phyloP scores from a whole-genome alignment of 2,329 filamentous ascomycete species.

The Sarocladium brachiariae region DNA sequence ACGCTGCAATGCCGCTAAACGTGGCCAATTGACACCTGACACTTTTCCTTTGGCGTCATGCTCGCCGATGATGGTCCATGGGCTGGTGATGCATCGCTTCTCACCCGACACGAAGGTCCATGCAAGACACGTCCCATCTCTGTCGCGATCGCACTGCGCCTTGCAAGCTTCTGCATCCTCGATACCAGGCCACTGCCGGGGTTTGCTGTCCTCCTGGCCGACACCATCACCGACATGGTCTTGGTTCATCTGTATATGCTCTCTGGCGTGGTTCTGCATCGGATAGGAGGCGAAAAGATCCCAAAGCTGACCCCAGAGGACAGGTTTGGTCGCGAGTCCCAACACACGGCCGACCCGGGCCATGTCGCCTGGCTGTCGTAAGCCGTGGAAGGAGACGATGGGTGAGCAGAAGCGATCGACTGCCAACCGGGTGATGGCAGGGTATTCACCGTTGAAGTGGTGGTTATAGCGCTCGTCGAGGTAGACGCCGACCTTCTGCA shows the following conservation, averaged over 20 bases:
- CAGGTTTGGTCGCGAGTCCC: conserved; percentile 27
- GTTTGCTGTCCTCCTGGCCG: conserved; percentile 30
- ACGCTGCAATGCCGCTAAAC: conserved; percentile 20
- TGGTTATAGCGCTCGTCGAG: conserved; percentile 47
- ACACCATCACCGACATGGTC: conserved; percentile 46
- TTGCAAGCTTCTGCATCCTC: conserved; percentile 35
- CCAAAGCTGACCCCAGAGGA: conserved; percentile 46
- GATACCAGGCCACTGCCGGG: conserved; percentile 30
- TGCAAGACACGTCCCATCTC: conserved; percentile 36
- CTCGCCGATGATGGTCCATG: conserved; percentile 42
- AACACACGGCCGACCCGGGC: conserved; percentile 35
- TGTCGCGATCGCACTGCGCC: conserved; percentile 31
- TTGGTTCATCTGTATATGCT: conserved; percentile 29
- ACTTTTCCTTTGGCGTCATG: conserved; percentile 18
- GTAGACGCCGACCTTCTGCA: conserved; percentile 47
- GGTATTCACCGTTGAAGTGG: conserved; percentile 50
- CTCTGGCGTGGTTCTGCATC: conserved; percentile 29
- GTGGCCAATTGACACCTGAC: conserved; percentile 27
- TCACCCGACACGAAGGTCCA: conserved; percentile 41
- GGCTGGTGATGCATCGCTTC: conserved; percentile 36
- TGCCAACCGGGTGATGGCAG: conserved; percentile 40
- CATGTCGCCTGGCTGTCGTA: conserved; percentile 40
- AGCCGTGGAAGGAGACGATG: conserved; percentile 47
- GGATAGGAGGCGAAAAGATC: conserved; percentile 37
- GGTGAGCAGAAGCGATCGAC: conserved; percentile 46